Percentiles rank a stretch among this genome's conserved stretches.
phyloP scores from a whole-genome alignment of 768 basidiomycete genomes.

The Lanmaoa rubissima region DNA sequence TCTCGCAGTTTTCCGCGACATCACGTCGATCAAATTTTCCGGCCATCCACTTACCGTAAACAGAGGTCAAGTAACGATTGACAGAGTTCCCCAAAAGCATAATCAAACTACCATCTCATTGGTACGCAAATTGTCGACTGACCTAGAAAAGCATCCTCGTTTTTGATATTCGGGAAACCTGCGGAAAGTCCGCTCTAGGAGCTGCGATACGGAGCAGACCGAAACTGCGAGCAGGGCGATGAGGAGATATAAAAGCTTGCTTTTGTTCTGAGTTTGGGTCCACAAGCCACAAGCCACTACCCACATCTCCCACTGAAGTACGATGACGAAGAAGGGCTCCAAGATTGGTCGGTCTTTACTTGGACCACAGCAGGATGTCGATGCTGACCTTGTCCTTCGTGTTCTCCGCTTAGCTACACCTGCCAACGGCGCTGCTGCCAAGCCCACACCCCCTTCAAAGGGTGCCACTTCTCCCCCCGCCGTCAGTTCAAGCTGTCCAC shows the following conservation, averaged over 20 bases:
- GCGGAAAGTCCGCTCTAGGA: slow-evolving; percentile 4
- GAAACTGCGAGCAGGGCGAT: slow-evolving; percentile 30
- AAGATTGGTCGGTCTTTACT: slow-evolving; percentile 27
- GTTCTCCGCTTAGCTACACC: slow-evolving; percentile 11
- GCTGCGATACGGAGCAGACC: slow-evolving; percentile 18
- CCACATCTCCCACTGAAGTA: slow-evolving; percentile 6
- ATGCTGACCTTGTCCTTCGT: slow-evolving; percentile 16
- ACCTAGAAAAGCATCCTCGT: background rate
- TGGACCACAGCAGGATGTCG: background rate
- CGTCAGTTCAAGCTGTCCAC: slow-evolving; percentile 7
- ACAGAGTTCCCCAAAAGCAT: slow-evolving; percentile 9
- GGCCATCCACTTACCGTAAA: slow-evolving; percentile 2
- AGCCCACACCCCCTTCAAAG: slow-evolving; percentile 24
- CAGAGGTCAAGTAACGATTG: background rate
- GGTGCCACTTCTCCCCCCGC: slow-evolving; percentile 14
- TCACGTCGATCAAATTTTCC: slow-evolving; percentile 10
- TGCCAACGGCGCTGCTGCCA: slow-evolving; percentile 4
- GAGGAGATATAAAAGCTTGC: slow-evolving; percentile 22
- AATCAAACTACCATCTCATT: slow-evolving; percentile 8
- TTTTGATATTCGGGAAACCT: slow-evolving; percentile 7
- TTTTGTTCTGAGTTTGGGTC: background rate
- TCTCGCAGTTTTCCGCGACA: slow-evolving; percentile 14
- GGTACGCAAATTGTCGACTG: slow-evolving; percentile 2
- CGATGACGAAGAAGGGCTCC: slow-evolving; percentile 24
- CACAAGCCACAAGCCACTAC: background rate